Evolutionary conservation across 768 basidiomycete genomes (phyloP).

Genomic region (Tricholoma bakamatsutake): DNA sequence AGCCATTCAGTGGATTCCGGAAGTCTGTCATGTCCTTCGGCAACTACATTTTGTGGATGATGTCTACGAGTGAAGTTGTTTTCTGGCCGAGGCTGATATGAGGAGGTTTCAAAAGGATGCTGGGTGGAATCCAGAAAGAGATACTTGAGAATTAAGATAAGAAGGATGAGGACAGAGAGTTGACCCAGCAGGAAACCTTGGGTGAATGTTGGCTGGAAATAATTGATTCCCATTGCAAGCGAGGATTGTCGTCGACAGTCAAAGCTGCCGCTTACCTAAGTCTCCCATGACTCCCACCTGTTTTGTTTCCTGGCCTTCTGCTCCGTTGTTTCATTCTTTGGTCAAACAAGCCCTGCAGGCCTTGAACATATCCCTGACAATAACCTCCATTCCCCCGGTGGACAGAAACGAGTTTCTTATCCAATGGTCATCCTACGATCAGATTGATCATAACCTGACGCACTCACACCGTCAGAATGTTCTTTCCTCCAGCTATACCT

Average conservation of each 20-base stretch:
- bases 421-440: conserved; percentile 89
- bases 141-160: conserved; percentile 83
- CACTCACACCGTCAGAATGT: conserved; percentile 41
- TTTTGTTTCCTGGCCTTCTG: conserved; percentile 43
- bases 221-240: conserved; percentile 42
- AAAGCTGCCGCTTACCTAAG: not conserved
- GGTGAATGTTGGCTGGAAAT: conserved; percentile 85
- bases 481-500: conserved; percentile 79
- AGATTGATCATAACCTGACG: conserved; percentile 71
- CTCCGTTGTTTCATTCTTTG: conserved; percentile 41
- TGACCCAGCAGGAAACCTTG: conserved; percentile 94
- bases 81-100: conserved; percentile 56
- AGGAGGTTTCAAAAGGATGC: conserved; percentile 46
- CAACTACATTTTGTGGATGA: conserved; percentile 13
- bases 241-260: not conserved
- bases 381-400: conserved; percentile 14
- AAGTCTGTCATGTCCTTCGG: conserved; percentile 21
- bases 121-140: conserved; percentile 84
- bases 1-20: conserved; percentile 89
- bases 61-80: conserved; percentile 34
- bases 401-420: conserved; percentile 29
- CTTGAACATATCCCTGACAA: conserved; percentile 16
- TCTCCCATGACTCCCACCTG: conserved; percentile 1
- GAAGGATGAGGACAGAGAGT: conserved; percentile 74
- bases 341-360: conserved; percentile 34